phyloP scores from a whole-genome alignment of 2,329 filamentous ascomycete species.

The Cryphonectria carpinicola region DNA sequence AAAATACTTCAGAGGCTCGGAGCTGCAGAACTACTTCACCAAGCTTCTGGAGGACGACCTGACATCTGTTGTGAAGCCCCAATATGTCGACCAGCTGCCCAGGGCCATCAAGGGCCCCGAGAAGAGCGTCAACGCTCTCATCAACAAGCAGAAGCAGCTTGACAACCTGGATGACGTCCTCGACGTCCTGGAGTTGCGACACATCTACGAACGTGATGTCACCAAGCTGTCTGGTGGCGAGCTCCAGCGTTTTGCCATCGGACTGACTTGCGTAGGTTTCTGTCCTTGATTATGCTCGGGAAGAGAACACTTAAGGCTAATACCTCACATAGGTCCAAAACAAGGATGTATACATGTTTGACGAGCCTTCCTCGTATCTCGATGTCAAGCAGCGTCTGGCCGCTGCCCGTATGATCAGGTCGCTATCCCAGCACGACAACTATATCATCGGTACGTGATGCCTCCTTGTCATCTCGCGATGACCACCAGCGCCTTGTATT shows the following conservation, averaged over 20 bases:
- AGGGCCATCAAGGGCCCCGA: conserved; percentile 83
- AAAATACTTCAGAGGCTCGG: conserved; percentile 96
- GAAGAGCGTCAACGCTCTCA: conserved; percentile 77
- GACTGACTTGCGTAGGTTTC: conserved; percentile 74
- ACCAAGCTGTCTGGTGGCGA: conserved; percentile 93
- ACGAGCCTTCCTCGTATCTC: conserved; percentile 97
- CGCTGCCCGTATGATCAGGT: conserved; percentile 89
- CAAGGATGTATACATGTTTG: conserved; percentile 81
- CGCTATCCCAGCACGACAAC: conserved; percentile 83
- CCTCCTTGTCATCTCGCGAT: neutral
- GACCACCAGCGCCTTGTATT: no score
- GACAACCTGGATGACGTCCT: conserved; percentile 82
- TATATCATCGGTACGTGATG: conserved; percentile 73
- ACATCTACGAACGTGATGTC: conserved; percentile 92
- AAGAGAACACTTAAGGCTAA: conserved; percentile 5
- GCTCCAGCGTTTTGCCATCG: conserved; percentile 96
- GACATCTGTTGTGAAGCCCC: conserved; percentile 97
- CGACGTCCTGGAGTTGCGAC: conserved; percentile 80
- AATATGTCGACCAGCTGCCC: conserved; percentile 98
- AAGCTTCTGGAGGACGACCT: conserved; percentile 96
- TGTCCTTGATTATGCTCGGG: neutral
- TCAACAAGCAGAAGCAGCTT: conserved; percentile 76
- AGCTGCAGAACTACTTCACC: conserved; percentile 99
- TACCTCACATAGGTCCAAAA: conserved; percentile 25
- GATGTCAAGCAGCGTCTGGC: conserved; percentile 99